These are phyloP conservation scores for Bassia scoparia DNA, from an alignment of 148 eudicot genomes.

Conservation along the genomic window DNA sequence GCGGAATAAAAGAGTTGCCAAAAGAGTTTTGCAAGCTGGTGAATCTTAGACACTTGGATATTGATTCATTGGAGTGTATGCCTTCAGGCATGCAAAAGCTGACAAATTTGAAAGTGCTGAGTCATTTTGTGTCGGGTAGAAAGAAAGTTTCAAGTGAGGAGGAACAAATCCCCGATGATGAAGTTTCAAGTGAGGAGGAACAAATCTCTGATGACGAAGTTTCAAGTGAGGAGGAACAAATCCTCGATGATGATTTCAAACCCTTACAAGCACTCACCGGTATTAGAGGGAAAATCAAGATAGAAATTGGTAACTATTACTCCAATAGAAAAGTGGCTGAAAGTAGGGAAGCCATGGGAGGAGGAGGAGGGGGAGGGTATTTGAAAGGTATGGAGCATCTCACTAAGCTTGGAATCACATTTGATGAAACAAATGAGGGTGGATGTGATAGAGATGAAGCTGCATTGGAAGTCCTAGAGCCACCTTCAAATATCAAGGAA, in stretches of 20 bases:
- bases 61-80: slow-evolving; percentile 11
- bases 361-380: no score
- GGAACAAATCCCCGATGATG: not conserved
- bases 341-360: not conserved
- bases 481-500: slow-evolving; percentile 11
- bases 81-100: slow-evolving; percentile 24
- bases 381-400: not conserved
- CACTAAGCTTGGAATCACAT: not conserved
- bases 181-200: no score
- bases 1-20: slow-evolving; percentile 15
- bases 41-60: slow-evolving; percentile 13
- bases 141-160: not conserved
- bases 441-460: not conserved
- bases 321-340: not conserved
- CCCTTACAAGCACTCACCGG: not conserved
- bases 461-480: slow-evolving; percentile 20
- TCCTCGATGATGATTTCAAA: not conserved
- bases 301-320: not conserved
- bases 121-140: not conserved
- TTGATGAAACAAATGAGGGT: not conserved
- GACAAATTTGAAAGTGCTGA: slow-evolving; percentile 9
- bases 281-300: not conserved
- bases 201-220: no score
- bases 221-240: no score
- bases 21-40: slow-evolving; percentile 18